A percentile compares a stretch with the other conserved stretches of the same genome.
Evolutionary conservation across 768 basidiomycete genomes (phyloP).

Genomic region (Trametes cingulata): DNA sequence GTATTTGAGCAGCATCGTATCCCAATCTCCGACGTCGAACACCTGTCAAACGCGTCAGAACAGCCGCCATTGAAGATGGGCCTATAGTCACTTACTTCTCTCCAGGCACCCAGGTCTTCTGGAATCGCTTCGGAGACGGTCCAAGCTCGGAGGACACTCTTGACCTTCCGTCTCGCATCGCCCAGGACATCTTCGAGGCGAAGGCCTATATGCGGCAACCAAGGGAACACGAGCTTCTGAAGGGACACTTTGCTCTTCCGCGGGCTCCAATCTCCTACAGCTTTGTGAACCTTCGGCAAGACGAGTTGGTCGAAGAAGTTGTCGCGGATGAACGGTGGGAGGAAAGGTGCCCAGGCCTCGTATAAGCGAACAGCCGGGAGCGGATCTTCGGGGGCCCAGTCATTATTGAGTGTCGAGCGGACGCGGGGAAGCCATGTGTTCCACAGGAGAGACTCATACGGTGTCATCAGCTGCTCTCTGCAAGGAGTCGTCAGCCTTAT

Average conservation of each 20-base stretch:
- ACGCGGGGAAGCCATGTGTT: slow-evolving; percentile 94
- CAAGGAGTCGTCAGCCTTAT: neutral
- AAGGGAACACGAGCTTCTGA: slow-evolving; percentile 88
- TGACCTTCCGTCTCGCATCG: slow-evolving; percentile 85
- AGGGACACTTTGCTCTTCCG: slow-evolving; percentile 59
- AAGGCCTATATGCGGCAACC: slow-evolving; percentile 87
- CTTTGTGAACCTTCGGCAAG: slow-evolving; percentile 86
- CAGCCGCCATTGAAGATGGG: neutral
- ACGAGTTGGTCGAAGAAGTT: slow-evolving; percentile 96
- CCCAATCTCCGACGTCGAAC: slow-evolving; percentile 84
- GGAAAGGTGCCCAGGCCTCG: slow-evolving; percentile 83
- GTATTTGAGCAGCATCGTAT: slow-evolving; percentile 85
- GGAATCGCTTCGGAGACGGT: slow-evolving; percentile 69
- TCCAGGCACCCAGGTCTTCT: slow-evolving; percentile 77
- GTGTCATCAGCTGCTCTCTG: slow-evolving; percentile 79
- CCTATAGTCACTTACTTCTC: slow-evolving; percentile 55
- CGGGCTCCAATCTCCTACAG: slow-evolving; percentile 82
- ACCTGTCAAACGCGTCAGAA: slow-evolving; percentile 44
- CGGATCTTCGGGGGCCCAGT: slow-evolving; percentile 80
- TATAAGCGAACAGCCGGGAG: slow-evolving; percentile 79
- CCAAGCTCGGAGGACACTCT: slow-evolving; percentile 78
- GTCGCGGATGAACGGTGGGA: slow-evolving; percentile 90
- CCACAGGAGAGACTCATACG: slow-evolving; percentile 94
- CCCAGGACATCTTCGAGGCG: slow-evolving; percentile 83
- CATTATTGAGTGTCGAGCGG: slow-evolving; percentile 92